phyloP scores from a whole-genome alignment of 139 green algal genomes.

The Chlorella sorokiniana region DNA sequence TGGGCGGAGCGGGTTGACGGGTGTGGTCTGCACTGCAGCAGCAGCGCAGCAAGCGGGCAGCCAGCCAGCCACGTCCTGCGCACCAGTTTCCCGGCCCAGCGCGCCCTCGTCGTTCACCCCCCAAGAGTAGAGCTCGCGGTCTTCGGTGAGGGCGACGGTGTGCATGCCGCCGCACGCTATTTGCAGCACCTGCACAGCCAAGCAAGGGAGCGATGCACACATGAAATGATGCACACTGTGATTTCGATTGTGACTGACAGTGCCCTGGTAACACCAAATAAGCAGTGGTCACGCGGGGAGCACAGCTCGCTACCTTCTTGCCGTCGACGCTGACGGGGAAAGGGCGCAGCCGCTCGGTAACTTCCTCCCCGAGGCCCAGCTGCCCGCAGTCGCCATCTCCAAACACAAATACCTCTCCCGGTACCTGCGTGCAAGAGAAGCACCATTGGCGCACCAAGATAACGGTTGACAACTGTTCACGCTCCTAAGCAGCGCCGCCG shows the following conservation, averaged over 20 bases:
- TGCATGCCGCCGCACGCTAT: slow-evolving; percentile 90
- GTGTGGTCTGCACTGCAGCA: not conserved
- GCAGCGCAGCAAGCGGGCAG: not conserved
- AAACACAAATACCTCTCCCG: slow-evolving; percentile 57
- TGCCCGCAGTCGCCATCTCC: slow-evolving; percentile 71
- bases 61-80: not conserved
- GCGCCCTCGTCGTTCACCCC: slow-evolving; percentile 94
- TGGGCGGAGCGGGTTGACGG: not conserved
- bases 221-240: not conserved
- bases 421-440: slow-evolving; percentile 33
- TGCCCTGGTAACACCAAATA: too few species aligned
- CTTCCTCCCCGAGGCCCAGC: slow-evolving; percentile 69
- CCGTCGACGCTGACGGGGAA: slow-evolving; percentile 35
- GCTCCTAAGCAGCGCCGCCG: not conserved
- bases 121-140: slow-evolving; percentile 74
- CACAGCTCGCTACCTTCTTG: slow-evolving; percentile 21
- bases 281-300: too few species aligned
- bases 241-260: not conserved
- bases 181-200: slow-evolving; percentile 52
- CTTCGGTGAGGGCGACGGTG: slow-evolving; percentile 70
- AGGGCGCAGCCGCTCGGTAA: slow-evolving; percentile 53
- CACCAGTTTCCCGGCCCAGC: slow-evolving; percentile 71
- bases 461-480: not conserved
- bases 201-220: not conserved
- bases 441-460: not conserved